phyloP scores from a whole-genome alignment of 768 basidiomycete species.

The Phylloporus sp. region DNA sequence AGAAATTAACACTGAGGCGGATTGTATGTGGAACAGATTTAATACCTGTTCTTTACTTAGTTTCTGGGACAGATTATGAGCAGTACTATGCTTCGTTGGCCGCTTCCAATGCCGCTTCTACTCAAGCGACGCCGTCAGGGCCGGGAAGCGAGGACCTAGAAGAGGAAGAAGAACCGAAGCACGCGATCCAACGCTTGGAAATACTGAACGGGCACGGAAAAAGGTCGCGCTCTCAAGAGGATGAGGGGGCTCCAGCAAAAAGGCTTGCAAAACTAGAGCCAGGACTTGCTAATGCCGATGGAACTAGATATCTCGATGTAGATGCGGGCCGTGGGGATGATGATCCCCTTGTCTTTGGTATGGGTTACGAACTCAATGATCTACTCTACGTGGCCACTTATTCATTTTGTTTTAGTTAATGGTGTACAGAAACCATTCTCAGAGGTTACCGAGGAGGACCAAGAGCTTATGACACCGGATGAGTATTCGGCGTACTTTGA shows the following conservation, averaged over 20 bases:
- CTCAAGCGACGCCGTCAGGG: conserved; percentile 57
- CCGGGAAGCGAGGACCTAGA: conserved; percentile 51
- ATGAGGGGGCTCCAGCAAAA: conserved; percentile 38
- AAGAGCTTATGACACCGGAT: conserved; percentile 89
- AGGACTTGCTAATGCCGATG: conserved; percentile 23
- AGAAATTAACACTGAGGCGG: conserved; percentile 49
- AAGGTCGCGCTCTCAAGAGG: conserved; percentile 63
- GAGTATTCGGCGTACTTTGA: conserved; percentile 84
- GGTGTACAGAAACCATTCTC: conserved; percentile 70
- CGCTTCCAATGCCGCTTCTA: conserved; percentile 54
- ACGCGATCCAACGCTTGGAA: conserved; percentile 60
- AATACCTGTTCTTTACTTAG: neutral
- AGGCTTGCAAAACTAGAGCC: conserved; percentile 42
- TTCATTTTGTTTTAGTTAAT: conserved; percentile 48
- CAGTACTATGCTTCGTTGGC: conserved; percentile 79
- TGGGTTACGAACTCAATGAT: conserved; percentile 17
- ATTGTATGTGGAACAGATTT: conserved; percentile 46
- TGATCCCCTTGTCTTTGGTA: conserved; percentile 69
- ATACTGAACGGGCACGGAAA: conserved; percentile 70
- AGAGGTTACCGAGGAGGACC: conserved; percentile 85
- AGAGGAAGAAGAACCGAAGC: conserved; percentile 71
- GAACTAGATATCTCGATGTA: neutral
- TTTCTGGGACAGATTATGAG: conserved; percentile 56
- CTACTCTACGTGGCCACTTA: neutral
- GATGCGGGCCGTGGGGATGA: conserved; percentile 27